Percentiles rank a stretch among this genome's conserved stretches.
Evolutionary conservation across 345 rosid genomes (phyloP).

Genomic region (Clausena lansium): DNA sequence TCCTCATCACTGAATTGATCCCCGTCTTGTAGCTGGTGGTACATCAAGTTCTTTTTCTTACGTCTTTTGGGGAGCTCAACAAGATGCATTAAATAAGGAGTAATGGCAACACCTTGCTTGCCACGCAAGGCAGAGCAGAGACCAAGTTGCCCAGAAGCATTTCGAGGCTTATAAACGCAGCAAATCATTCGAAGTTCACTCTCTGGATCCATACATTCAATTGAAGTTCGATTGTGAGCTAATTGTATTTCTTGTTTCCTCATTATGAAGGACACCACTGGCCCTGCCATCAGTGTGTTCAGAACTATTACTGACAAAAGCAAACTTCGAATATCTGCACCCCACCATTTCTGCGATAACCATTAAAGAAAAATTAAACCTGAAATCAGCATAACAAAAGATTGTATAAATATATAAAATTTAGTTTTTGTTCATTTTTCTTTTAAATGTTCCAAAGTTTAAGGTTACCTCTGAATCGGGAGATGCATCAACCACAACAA

Average conservation of each 20-base stretch:
- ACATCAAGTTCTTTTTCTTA: slow-evolving; percentile 41
- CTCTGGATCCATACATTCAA: slow-evolving; percentile 50
- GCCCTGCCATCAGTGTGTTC: slow-evolving; percentile 55
- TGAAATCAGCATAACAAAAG: not conserved
- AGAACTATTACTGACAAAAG: slow-evolving; percentile 50
- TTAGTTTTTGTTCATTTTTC: no score
- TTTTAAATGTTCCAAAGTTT: no score
- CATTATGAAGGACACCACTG: slow-evolving; percentile 41
- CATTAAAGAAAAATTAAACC: not conserved
- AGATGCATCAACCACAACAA: slow-evolving; percentile 34
- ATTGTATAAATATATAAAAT: no score
- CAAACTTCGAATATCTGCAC: slow-evolving; percentile 40
- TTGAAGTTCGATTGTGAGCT: slow-evolving; percentile 35
- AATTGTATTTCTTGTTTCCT: slow-evolving; percentile 35
- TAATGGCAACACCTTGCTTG: slow-evolving; percentile 32
- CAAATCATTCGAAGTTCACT: slow-evolving; percentile 60
- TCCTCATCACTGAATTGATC: slow-evolving; percentile 63
- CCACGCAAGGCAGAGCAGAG: slow-evolving; percentile 56
- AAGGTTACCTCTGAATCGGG: slow-evolving; percentile 25
- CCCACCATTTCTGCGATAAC: slow-evolving; percentile 40
- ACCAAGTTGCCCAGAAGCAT: slow-evolving; percentile 50
- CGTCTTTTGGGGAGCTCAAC: slow-evolving; percentile 67
- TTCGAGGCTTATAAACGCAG: slow-evolving; percentile 73
- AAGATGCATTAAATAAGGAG: slow-evolving; percentile 64
- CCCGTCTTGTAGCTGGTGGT: slow-evolving; percentile 65